Evolutionary conservation across 169 alveolate genomes (phyloP).

Genomic region (Besnoitia besnoiti): DNA sequence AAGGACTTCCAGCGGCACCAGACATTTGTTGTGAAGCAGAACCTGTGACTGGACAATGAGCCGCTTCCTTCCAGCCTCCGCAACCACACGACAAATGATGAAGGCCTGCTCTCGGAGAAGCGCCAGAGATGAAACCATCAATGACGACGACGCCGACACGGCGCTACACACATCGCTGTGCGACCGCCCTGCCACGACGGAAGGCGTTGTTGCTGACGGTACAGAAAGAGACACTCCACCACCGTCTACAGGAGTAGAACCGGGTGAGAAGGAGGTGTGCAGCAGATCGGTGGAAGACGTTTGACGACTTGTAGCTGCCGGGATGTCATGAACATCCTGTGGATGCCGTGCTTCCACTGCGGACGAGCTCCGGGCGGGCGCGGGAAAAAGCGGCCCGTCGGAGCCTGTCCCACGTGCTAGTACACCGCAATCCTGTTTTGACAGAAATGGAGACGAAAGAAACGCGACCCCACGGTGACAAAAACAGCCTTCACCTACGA

Average conservation of each 20-base stretch:
- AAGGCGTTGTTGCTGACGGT: background rate
- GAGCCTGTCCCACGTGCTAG: no score
- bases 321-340: background rate
- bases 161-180: background rate
- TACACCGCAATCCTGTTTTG: no score
- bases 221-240: no score
- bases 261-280: no score
- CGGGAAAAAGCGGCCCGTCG: no score
- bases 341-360: no score
- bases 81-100: slow-evolving; percentile 60
- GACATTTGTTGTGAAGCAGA: slow-evolving; percentile 55
- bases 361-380: no score
- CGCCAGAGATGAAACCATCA: background rate
- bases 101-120: background rate
- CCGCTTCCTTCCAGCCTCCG: slow-evolving; percentile 53
- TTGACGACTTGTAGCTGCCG: background rate
- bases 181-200: background rate
- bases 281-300: background rate
- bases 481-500: no score
- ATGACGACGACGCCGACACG: background rate
- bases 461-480: no score
- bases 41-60: slow-evolving; percentile 64
- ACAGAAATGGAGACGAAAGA: no score
- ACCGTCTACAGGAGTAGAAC: no score
- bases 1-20: slow-evolving; percentile 47